phyloP scores from a whole-genome alignment of 805 yeast species.

The Saccharomycopsis fodiens region DNA sequence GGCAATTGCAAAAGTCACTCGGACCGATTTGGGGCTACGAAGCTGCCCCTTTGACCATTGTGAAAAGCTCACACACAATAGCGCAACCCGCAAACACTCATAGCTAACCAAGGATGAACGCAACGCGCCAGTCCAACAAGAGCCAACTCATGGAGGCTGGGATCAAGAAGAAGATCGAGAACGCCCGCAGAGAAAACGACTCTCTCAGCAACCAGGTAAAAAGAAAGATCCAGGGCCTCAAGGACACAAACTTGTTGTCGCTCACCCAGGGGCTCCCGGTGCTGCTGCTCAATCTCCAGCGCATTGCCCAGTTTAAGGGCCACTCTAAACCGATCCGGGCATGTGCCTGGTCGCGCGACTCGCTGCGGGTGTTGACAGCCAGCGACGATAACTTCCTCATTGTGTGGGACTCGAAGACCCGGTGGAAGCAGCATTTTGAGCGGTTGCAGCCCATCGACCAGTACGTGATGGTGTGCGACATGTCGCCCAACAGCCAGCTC shows the following conservation, averaged over 20 bases:
- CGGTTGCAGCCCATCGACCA: conserved; percentile 51
- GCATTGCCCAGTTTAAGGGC: conserved; percentile 6
- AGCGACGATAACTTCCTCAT: conserved; percentile 84
- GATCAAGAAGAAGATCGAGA: conserved; percentile 1
- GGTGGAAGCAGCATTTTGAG: conserved; percentile 42
- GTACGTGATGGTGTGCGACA: conserved; percentile 73
- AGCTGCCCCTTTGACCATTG: too few species aligned
- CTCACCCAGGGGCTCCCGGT: conserved; percentile 7
- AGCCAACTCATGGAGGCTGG: not conserved
- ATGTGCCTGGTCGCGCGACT: conserved; percentile 60
- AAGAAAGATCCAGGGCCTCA: conserved; percentile 6
- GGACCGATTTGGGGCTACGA: too few species aligned
- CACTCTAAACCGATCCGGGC: conserved; percentile 71
- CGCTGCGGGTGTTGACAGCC: conserved; percentile 56
- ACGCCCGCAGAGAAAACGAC: conserved; percentile 4
- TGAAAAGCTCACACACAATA: too few species aligned
- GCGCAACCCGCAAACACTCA: too few species aligned
- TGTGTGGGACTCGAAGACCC: conserved; percentile 74
- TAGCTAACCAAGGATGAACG: too few species aligned
- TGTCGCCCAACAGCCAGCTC: conserved; percentile 54
- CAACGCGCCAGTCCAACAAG: too few species aligned
- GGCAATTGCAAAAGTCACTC: too few species aligned
- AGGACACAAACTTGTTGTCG: conserved; percentile 7
- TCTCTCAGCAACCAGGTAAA: conserved; percentile 11
- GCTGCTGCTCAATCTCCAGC: conserved; percentile 6